Base-by-base conservation (phyloP, 495 filamentous ascomycete species). In the Tuber magnatum region DNA sequence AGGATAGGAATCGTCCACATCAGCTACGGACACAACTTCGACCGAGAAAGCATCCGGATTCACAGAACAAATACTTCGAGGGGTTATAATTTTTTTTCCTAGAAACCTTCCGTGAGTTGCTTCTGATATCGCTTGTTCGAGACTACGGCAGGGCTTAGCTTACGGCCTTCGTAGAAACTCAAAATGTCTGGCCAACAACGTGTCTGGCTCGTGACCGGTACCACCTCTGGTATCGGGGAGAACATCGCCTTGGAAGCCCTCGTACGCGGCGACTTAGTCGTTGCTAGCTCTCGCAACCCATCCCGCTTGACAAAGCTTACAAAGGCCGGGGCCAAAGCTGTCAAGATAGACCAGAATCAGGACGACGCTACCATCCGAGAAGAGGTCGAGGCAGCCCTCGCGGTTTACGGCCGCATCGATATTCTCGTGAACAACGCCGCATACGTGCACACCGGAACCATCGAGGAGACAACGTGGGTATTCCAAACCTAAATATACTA, bases 361-460 rank as follows among this genome's bases (percentile, higher is more conserved):
- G 46, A 51, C 24, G 46, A 51, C 46, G 46, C 46, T 51, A 51
- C 46, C 3, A 51, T 51, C 1, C 46, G 46, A n/a, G n/a, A n/a
- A 51, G 46, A 75, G 12, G 81, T 88, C 0, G 79, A 85, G 22
- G 83, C 85, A 61, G 83, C 85, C 18, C 83, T 86, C 46, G 42
- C 77, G 38, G 80, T 83, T 20, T 81, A 85, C 72, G 87, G 86
- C 39, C 76, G 77, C 38, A 80, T 89, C 56, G 87, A 88, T 71
- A 83, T 87, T 12, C 75, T 88, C 5, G 83, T 89, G 39, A 89
- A 88, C 79, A 87, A 87, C 65, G 87, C 87, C 16, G 87, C 79
- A 16, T 87, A 86, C 71, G 77, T 85, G 35, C 73, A 71, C 44
- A 80, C 75, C 51, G 86, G 81, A 0, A 80, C 79, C 0, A 74